Evolutionary conservation across 1,284 basidiomycete species (phyloP), one percentile per base, ranked within the genome.

Genomic region (Ganoderma leucocontextum): DNA sequence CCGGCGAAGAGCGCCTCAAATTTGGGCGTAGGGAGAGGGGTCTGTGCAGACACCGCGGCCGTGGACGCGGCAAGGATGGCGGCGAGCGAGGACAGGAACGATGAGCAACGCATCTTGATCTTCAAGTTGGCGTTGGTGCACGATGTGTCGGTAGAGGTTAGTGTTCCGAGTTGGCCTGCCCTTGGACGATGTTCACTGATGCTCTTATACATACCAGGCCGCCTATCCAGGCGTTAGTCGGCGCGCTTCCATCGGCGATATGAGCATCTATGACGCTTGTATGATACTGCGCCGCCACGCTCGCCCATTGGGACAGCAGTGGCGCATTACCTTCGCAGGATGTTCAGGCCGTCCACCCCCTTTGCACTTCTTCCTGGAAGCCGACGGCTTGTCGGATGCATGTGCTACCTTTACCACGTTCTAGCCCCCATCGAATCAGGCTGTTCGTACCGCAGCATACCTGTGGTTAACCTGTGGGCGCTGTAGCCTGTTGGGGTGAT

Each of bases 1-100:
- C 57, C 57, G n/a, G 57, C 36, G 33, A 58, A 58, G 35, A 58
- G n/a, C 19, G 57, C 17, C 33, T 58, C 35, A 22, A 58, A 58
- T 13, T 12, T 4, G 13, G 57, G 57, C 12, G 57, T 35, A 5
- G 57, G 57, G 3, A 35, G 57, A 36, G 36, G 19, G n/a, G 2
- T 58, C 57, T 39, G 57, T 2, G 57, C 57, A 8, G n/a, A 12
- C 19, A 58, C 57, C n/a, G 22, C 7, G 15, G 36, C 36, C n/a
- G 36, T 38, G 12, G 12, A 4, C 57, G 36, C 25, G 19, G 36
- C n/a, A 22, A 58, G 57, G 36, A 58, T 38, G 17, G 19, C 33
- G 19, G n/a, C n/a, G 36, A 39, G 36, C 19, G 55, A 57, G 1
- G 19, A 19, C 19, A 57, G 19, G 44, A 25, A 25, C 4, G 22